A percentile compares a stretch with the other conserved stretches of the same genome.
These are phyloP conservation scores for Cytospora mali DNA, from an alignment of 2,329 filamentous ascomycete genomes.

Conservation along the genomic window DNA sequence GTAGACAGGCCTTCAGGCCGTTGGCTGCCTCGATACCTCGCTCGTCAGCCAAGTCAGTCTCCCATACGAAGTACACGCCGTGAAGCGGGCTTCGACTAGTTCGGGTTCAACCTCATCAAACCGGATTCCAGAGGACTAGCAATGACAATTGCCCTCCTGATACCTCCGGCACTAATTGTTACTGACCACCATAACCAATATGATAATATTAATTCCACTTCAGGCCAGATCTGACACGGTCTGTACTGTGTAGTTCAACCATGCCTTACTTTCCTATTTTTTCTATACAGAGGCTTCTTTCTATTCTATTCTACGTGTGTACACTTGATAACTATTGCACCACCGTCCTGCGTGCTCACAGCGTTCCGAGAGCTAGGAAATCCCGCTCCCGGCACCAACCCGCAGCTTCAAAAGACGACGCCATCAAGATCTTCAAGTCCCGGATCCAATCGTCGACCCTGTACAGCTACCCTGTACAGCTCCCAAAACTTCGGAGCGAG, in stretches of 20 bases:
- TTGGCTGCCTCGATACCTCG: slow-evolving; percentile 39
- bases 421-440: slow-evolving; percentile 10
- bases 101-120: slow-evolving; percentile 8
- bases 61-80: slow-evolving; percentile 18
- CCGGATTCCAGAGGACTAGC: slow-evolving; percentile 16
- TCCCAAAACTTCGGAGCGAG: neutral
- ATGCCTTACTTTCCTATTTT: neutral
- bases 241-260: neutral
- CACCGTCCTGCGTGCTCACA: slow-evolving; percentile 8
- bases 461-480: slow-evolving; percentile 2
- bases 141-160: slow-evolving; percentile 6
- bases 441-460: slow-evolving; percentile 20
- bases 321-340: slow-evolving; percentile 6
- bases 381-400: slow-evolving; percentile 18
- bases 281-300: slow-evolving; percentile 12
- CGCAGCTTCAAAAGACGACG: slow-evolving; percentile 18
- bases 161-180: slow-evolving; percentile 3
- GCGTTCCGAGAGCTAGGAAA: neutral
- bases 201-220: slow-evolving; percentile 1
- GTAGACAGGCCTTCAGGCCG: slow-evolving; percentile 40
- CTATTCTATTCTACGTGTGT: neutral
- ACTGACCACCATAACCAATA: slow-evolving; percentile 5
- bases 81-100: slow-evolving; percentile 11
- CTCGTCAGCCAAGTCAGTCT: too few relatives aligned
- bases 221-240: slow-evolving; percentile 7